Evolutionary conservation across 768 basidiomycete genomes (phyloP).

Genomic region (Termitomyces sp.): DNA sequence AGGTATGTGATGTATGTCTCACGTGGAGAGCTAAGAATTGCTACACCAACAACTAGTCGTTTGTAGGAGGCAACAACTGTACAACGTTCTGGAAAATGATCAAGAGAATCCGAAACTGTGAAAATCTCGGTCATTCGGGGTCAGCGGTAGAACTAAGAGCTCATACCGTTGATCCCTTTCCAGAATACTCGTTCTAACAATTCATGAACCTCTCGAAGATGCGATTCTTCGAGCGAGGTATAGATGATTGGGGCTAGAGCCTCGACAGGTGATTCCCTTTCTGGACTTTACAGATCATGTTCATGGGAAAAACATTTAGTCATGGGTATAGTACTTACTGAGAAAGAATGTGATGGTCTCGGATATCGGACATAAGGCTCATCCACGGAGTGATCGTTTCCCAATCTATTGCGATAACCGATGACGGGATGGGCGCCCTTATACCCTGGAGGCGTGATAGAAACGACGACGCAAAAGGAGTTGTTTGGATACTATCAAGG

Average conservation of each 20-base stretch:
- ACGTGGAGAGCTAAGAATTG: constrained; percentile 70
- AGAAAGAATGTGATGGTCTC: constrained; percentile 53
- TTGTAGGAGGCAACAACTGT: constrained; percentile 76
- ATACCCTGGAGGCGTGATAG: constrained; percentile 55
- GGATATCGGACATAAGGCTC: constrained; percentile 66
- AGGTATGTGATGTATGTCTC: constrained; percentile 84
- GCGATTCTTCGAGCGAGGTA: constrained; percentile 47
- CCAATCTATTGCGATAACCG: constrained; percentile 63
- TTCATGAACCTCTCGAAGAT: constrained; percentile 69
- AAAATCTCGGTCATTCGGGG: neutral
- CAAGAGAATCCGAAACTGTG: constrained; percentile 64
- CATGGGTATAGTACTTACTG: constrained; percentile 39
- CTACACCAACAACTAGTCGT: constrained; percentile 63
- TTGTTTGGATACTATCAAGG: constrained; percentile 51
- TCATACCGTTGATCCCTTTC: constrained; percentile 68
- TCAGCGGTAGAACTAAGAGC: neutral
- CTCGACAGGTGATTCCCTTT: constrained; percentile 38
- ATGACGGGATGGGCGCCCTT: constrained; percentile 22
- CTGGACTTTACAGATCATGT: constrained; percentile 39
- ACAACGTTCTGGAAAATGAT: constrained; percentile 62
- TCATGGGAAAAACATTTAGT: constrained; percentile 2
- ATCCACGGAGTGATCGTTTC: constrained; percentile 69
- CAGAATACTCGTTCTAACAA: constrained; percentile 66
- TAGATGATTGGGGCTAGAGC: constrained; percentile 54
- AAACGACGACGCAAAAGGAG: constrained; percentile 63